phyloP scores from a whole-genome alignment of 2,329 filamentous ascomycete species.

The Lecanoromycetidae sp. region DNA sequence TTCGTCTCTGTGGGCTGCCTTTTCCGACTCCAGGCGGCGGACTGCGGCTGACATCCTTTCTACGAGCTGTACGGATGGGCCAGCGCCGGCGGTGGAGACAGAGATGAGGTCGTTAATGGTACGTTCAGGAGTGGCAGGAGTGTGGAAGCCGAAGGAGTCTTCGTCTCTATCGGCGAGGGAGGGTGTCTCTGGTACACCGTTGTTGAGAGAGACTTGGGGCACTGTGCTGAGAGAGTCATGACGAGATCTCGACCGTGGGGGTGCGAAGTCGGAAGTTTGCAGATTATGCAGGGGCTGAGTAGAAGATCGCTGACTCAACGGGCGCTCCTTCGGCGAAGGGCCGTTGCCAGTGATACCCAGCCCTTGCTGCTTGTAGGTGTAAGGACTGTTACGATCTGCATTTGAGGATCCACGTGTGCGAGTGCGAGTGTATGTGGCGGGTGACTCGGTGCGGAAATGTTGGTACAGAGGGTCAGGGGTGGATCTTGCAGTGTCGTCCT shows the following conservation, averaged over 20 bases:
- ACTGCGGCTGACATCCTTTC: constrained; percentile 93
- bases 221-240: constrained; percentile 10
- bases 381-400: constrained; percentile 31
- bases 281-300: constrained; percentile 12
- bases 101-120: constrained; percentile 75
- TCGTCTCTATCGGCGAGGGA: constrained; percentile 38
- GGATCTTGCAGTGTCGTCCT: constrained; percentile 23
- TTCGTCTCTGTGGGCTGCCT: constrained; percentile 79
- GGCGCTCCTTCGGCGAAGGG: constrained; percentile 11
- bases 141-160: constrained; percentile 41
- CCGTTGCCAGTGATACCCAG: constrained; percentile 13
- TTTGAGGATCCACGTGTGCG: constrained; percentile 28
- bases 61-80: constrained; percentile 86
- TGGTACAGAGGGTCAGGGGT: constrained; percentile 13
- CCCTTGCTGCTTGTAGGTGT: constrained; percentile 15
- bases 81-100: constrained; percentile 77
- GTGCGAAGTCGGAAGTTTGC: constrained; percentile 2
- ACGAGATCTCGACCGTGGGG: constrained; percentile 11
- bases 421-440: constrained; percentile 27
- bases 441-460: constrained; percentile 17
- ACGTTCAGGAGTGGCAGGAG: constrained; percentile 50
- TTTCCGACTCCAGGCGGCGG: constrained; percentile 79
- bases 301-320: constrained; percentile 15
- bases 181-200: constrained; percentile 27
- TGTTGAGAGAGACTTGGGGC: constrained; percentile 15